phyloP scores from a whole-genome alignment of 2,329 filamentous ascomycete species.

The Aspergillus phoenicis region DNA sequence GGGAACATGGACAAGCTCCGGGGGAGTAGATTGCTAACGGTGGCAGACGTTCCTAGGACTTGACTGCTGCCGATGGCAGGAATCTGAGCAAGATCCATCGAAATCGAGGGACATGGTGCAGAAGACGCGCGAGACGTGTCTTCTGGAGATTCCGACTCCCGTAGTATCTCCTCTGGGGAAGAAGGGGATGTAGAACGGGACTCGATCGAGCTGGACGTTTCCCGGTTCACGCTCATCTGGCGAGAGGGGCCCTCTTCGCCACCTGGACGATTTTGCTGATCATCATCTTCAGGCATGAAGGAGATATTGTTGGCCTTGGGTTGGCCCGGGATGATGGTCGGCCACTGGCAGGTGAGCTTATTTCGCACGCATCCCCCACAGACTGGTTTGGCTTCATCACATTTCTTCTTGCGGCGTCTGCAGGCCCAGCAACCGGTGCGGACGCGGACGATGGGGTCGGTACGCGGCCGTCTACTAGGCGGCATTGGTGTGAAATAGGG shows the following conservation, averaged over 20 bases:
- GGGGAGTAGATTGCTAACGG: conserved; percentile 25
- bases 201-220: neutral
- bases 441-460: conserved; percentile 34
- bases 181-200: neutral
- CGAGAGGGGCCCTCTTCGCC: neutral
- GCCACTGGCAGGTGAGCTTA: conserved; percentile 33
- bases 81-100: neutral
- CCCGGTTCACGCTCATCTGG: neutral
- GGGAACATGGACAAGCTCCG: conserved; percentile 34
- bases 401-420: conserved; percentile 38
- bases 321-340: conserved; percentile 20
- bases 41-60: conserved; percentile 1
- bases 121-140: neutral
- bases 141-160: neutral
- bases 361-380: conserved; percentile 36
- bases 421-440: conserved; percentile 38
- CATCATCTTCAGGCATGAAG: neutral
- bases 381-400: conserved; percentile 38
- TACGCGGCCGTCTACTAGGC: conserved; percentile 26
- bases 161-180: neutral
- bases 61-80: neutral
- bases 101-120: neutral
- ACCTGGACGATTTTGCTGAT: neutral
- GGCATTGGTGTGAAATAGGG: conserved; percentile 21
- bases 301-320: conserved; percentile 13